These are phyloP conservation scores for Pleurotus cornucopiae DNA, from an alignment of 768 basidiomycete genomes.

Conservation along the genomic window DNA sequence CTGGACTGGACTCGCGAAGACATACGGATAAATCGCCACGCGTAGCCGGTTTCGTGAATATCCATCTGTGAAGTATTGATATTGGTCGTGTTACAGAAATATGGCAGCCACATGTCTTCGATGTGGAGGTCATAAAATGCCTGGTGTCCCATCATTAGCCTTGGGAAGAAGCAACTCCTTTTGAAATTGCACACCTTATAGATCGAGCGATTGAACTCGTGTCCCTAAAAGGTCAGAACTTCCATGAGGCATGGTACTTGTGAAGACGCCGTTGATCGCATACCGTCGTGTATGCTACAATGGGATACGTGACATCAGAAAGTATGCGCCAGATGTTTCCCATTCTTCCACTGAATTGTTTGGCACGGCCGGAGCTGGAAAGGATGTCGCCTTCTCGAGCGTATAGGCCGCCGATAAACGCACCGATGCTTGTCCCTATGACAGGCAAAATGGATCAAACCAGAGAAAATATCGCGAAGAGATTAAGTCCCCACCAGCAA, in stretches of 20 bases:
- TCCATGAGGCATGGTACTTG: constrained; percentile 2
- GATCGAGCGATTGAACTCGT: constrained; percentile 91
- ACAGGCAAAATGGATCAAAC: constrained; percentile 9
- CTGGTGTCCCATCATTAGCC: constrained; percentile 26
- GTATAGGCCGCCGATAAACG: constrained; percentile 91
- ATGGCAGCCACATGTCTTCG: constrained; percentile 98
- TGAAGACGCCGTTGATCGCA: constrained; percentile 12
- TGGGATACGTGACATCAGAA: constrained; percentile 89
- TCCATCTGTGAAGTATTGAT: constrained; percentile 97
- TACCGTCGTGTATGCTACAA: constrained; percentile 88
- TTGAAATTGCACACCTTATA: constrained; percentile 61
- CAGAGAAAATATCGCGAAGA: background rate
- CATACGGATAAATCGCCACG: constrained; percentile 89
- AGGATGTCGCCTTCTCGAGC: constrained; percentile 92
- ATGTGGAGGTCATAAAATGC: constrained; percentile 93
- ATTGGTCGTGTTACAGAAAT: constrained; percentile 97
- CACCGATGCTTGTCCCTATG: constrained; percentile 82
- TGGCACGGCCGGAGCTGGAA: constrained; percentile 78
- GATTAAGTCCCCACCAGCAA: constrained; percentile 55
- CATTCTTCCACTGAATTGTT: constrained; percentile 91
- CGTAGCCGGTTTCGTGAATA: constrained; percentile 97
- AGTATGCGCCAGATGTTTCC: constrained; percentile 91
- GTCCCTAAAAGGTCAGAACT: constrained; percentile 52
- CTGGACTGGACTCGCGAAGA: background rate
- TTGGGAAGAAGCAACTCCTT: background rate